phyloP scores from a whole-genome alignment of 352 stramenopile species.

The Phytophthora sansomeana region DNA sequence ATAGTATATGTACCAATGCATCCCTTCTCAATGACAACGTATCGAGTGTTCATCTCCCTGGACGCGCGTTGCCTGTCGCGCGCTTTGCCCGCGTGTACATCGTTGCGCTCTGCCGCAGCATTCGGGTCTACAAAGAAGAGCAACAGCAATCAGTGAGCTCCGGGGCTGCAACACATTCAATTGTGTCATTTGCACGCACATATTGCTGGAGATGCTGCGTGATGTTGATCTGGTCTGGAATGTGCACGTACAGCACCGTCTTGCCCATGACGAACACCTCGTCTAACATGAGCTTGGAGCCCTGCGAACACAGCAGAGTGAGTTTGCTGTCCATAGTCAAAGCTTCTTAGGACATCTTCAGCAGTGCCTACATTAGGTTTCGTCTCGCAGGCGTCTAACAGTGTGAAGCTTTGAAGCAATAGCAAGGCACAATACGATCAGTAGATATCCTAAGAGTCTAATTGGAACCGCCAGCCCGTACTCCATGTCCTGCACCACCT shows the following conservation, averaged over 20 bases:
- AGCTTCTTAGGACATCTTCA: background rate
- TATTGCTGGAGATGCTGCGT: slow-evolving; percentile 83
- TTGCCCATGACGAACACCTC: slow-evolving; percentile 91
- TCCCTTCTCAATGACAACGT: slow-evolving; percentile 1
- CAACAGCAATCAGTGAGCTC: background rate
- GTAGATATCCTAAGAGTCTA: background rate
- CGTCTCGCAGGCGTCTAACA: slow-evolving; percentile 77
- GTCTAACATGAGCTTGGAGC: slow-evolving; percentile 65
- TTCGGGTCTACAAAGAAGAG: slow-evolving; percentile 60
- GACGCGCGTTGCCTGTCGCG: slow-evolving; percentile 25
- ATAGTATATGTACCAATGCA: slow-evolving; percentile 42
- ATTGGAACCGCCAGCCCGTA: background rate
- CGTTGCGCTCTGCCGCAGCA: slow-evolving; percentile 79
- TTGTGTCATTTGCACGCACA: slow-evolving; percentile 34
- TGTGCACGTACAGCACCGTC: slow-evolving; percentile 88
- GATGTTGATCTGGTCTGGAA: slow-evolving; percentile 88
- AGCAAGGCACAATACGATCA: background rate
- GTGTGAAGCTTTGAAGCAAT: slow-evolving; percentile 48
- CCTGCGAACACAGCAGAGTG: slow-evolving; percentile 40
- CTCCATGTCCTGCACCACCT: slow-evolving; percentile 89
- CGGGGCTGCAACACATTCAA: background rate
- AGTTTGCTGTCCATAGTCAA: background rate
- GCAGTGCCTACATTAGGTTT: slow-evolving; percentile 62
- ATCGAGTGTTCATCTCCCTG: slow-evolving; percentile 4
- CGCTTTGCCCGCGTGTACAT: slow-evolving; percentile 87